phyloP scores from a whole-genome alignment of 169 alveolate species.

The Eimeria nieschulzi region DNA sequence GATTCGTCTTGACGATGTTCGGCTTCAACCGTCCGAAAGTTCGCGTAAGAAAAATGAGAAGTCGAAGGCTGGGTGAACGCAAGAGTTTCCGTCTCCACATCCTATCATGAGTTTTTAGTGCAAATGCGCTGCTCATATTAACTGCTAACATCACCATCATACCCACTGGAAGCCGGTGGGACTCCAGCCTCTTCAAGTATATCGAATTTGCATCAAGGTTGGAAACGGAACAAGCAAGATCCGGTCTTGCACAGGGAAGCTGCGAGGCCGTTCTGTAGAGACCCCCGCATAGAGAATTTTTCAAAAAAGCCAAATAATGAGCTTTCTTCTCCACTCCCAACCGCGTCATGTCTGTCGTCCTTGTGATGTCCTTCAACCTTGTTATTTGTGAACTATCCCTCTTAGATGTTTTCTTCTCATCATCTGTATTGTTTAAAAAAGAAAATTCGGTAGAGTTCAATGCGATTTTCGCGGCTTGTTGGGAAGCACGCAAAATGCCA shows the following conservation, averaged over 20 bases:
- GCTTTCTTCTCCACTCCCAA: constrained; percentile 7
- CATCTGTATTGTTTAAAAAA: neutral
- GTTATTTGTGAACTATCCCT: neutral
- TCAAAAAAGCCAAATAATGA: constrained; percentile 35
- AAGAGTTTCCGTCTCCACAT: constrained; percentile 44
- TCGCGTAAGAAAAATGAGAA: constrained; percentile 36
- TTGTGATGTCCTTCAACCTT: neutral
- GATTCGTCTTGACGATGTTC: constrained; percentile 29
- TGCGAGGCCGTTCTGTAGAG: constrained; percentile 30
- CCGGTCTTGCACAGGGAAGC: constrained; percentile 15
- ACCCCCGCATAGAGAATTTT: constrained; percentile 45
- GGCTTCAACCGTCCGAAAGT: constrained; percentile 43
- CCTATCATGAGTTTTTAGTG: constrained; percentile 30
- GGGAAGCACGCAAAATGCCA: neutral
- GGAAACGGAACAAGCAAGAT: constrained; percentile 38
- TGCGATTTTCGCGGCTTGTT: neutral
- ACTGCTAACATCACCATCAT: constrained; percentile 20
- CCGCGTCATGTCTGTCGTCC: constrained; percentile 39
- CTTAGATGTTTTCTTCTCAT: neutral
- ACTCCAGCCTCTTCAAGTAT: constrained; percentile 12
- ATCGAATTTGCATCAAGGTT: constrained; percentile 22
- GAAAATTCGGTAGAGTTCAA: neutral
- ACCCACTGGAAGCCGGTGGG: constrained; percentile 52
- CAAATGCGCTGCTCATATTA: constrained; percentile 41
- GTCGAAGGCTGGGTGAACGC: constrained; percentile 39